Percentiles rank a stretch among this genome's conserved stretches.
phyloP scores from a whole-genome alignment of 2,329 filamentous ascomycete species.

The Penicillium sp. region DNA sequence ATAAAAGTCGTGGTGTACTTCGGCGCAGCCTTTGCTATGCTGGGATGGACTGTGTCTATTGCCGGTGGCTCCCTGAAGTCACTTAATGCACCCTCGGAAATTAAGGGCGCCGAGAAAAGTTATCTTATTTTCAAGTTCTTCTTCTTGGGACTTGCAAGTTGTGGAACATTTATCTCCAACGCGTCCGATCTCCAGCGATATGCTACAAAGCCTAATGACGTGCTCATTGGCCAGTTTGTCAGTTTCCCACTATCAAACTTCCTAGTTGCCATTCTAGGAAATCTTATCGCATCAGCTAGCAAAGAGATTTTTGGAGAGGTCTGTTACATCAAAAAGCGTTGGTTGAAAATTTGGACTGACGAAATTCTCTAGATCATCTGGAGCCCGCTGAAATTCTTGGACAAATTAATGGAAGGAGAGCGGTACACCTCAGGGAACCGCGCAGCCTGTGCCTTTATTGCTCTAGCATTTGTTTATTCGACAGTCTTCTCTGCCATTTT shows the following conservation, averaged over 20 bases:
- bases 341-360: neutral
- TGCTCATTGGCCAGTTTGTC: constrained; percentile 42
- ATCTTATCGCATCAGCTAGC: constrained; percentile 36
- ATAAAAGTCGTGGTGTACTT: constrained; percentile 40
- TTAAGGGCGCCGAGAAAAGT: constrained; percentile 32
- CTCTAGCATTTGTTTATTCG: constrained; percentile 44
- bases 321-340: neutral
- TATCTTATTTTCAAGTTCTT: constrained; percentile 43
- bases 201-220: constrained; percentile 41
- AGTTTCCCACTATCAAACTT: constrained; percentile 44
- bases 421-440: constrained; percentile 38
- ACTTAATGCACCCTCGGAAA: constrained; percentile 29
- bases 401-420: constrained; percentile 34
- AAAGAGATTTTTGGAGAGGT: constrained; percentile 32
- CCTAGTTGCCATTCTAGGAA: constrained; percentile 42
- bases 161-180: constrained; percentile 33
- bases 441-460: constrained; percentile 43
- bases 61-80: constrained; percentile 30
- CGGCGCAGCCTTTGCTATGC: constrained; percentile 40
- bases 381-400: constrained; percentile 38
- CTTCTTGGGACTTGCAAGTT: constrained; percentile 30
- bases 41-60: constrained; percentile 37
- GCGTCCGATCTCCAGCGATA: constrained; percentile 48
- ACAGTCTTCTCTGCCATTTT: constrained; percentile 47
- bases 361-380: constrained; percentile 28